phyloP scores from a whole-genome alignment of 768 basidiomycete species.

The Tulasnella sp. region DNA sequence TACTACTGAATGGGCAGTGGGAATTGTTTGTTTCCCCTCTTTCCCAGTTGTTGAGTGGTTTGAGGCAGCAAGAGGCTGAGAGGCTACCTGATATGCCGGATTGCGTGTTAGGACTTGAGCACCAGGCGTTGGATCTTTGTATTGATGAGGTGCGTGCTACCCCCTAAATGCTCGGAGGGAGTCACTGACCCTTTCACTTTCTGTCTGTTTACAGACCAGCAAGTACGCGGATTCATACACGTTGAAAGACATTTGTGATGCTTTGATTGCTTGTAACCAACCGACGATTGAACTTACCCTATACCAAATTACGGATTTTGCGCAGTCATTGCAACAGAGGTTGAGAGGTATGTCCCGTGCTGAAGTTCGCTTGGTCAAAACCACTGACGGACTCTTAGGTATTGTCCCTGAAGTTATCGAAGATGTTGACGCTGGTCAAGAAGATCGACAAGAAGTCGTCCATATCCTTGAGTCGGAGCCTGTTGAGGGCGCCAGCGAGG shows the following conservation, averaged over 20 bases:
- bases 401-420: not conserved
- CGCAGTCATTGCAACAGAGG: not conserved
- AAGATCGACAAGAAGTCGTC: not conserved
- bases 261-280: slow-evolving; percentile 10
- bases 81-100: not conserved
- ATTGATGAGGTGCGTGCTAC: slow-evolving; percentile 6
- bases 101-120: slow-evolving; percentile 10
- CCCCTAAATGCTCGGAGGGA: not conserved
- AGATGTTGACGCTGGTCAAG: not conserved
- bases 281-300: slow-evolving; percentile 5
- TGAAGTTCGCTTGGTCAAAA: not conserved
- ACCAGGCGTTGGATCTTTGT: slow-evolving; percentile 10
- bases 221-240: slow-evolving; percentile 9
- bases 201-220: not conserved
- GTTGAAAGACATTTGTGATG: slow-evolving; percentile 3
- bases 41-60: not conserved
- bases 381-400: not conserved
- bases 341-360: not conserved
- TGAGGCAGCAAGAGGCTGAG: not conserved
- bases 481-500: too few relatives aligned
- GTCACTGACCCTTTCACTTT: not conserved
- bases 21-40: slow-evolving; percentile 5
- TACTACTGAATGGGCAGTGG: not conserved
- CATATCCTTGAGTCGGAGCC: not conserved
- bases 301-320: slow-evolving; percentile 13